Evolutionary conservation across 179 eudicot species (phyloP).

Genomic region (Corrigiola litoralis): DNA sequence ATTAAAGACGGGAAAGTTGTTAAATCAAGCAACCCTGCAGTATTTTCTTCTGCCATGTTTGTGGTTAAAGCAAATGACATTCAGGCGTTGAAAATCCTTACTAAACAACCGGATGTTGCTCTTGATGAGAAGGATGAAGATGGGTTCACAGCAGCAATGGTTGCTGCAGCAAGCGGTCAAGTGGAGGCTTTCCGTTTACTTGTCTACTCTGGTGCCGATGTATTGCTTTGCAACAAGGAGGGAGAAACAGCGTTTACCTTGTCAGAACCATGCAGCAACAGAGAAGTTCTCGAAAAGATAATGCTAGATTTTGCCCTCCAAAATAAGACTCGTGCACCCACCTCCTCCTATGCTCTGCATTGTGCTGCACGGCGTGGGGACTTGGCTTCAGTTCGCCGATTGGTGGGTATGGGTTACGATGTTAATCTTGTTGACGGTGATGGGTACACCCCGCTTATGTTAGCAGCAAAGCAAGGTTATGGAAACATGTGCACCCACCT

Average conservation of each 20-base stretch:
- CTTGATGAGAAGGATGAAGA: constrained; percentile 49
- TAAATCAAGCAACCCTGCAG: constrained; percentile 36
- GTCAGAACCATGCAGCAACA: constrained; percentile 35
- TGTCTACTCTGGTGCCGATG: constrained; percentile 46
- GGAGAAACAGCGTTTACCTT: constrained; percentile 50
- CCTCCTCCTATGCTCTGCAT: constrained; percentile 37
- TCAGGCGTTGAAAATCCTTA: constrained; percentile 40
- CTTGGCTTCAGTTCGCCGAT: constrained; percentile 20
- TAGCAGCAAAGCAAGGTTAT: constrained; percentile 53
- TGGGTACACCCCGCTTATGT: constrained; percentile 63
- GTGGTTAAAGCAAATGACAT: constrained; percentile 41
- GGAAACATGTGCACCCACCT: constrained; percentile 49
- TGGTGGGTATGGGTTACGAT: constrained; percentile 33
- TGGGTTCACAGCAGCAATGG: constrained; percentile 59
- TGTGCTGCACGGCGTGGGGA: constrained; percentile 46
- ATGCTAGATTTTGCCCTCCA: constrained; percentile 39
- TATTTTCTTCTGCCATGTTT: constrained; percentile 43
- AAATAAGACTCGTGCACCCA: constrained; percentile 20
- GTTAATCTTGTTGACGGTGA: constrained; percentile 35
- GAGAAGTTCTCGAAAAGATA: constrained; percentile 42
- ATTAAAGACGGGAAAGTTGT: constrained; percentile 40
- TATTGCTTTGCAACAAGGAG: constrained; percentile 30
- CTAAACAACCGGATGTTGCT: constrained; percentile 33
- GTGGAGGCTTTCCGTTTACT: constrained; percentile 56
- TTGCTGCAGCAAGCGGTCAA: constrained; percentile 45